Base-by-base conservation (phyloP, 129 eudicot species). In the Artemisia tridentata region DNA sequence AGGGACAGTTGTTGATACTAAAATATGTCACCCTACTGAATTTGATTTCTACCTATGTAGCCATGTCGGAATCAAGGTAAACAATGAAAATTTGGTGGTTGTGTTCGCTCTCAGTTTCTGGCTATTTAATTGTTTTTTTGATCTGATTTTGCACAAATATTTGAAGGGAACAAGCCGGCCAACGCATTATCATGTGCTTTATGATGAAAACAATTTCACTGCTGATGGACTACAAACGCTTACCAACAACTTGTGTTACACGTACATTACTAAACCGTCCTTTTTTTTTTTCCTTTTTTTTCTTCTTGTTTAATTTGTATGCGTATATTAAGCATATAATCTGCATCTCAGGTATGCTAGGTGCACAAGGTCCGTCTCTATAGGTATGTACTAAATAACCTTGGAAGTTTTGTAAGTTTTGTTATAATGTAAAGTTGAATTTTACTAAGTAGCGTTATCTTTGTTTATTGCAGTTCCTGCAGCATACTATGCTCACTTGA, bases 81-180 rank as follows among this genome's bases (percentile, higher is more conserved):
- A 69, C 15, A 11, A 12, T 70, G 17, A 41, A 13, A 43, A 11
- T 14, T 5, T 21, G 41, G 64, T 58, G 25, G 19, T 61, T 23
- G 3, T 18, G 15, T 57, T 13, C 17, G 6, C 3, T 16, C 7
- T n/a, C 56, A 41, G n/a, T n/a, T 52, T 19, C 5, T 23, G 55
- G 11, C 58, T 38, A 38, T 56, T 55, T 56, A 41, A 23, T 12
- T 20, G 34, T 25, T 46, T 17, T 11, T 8, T 19, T 55, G 21
- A 31, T 10, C 21, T 10, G 11, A 34, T 43, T 52, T 43, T 8
- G 46, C 20, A 38, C 48, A 31, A 13, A n/a, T 16, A 7, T 38
- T 31, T 52, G 73, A 34, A 91, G 97, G 97, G 97, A 11, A 88
- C 98, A 0, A 91, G 98, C 38, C 79, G 98, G 0, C 96, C 96